phyloP scores from a whole-genome alignment of 2,329 filamentous ascomycete species.

The Fonsecaea monophora region DNA sequence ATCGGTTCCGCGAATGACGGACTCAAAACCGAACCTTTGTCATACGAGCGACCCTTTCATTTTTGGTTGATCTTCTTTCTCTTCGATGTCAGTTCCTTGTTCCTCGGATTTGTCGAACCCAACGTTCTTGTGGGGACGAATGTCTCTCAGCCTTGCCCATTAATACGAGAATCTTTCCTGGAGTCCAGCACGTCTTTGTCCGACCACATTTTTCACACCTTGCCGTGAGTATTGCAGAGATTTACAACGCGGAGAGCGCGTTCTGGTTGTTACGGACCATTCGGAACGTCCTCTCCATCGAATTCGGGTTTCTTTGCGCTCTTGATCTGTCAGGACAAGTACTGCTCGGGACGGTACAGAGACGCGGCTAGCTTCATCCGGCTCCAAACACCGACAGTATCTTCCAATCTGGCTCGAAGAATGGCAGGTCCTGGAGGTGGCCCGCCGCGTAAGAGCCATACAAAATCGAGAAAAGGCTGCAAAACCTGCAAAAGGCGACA shows the following conservation, averaged over 20 bases:
- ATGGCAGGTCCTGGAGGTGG: slow-evolving; percentile 97
- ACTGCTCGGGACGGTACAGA: neutral
- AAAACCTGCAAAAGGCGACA: slow-evolving; percentile 97
- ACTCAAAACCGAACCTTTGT: slow-evolving; percentile 19
- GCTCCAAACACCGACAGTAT: neutral
- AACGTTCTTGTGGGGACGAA: slow-evolving; percentile 22
- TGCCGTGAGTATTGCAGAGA: neutral
- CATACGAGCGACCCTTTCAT: slow-evolving; percentile 19
- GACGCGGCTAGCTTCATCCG: neutral
- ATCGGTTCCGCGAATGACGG: slow-evolving; percentile 24
- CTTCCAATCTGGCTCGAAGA: slow-evolving; percentile 22
- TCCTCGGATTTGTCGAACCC: slow-evolving; percentile 10
- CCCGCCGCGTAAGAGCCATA: slow-evolving; percentile 89
- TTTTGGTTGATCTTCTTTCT: neutral
- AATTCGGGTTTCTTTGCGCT: neutral
- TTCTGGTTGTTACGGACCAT: neutral
- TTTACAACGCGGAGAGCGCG: neutral
- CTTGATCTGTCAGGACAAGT: neutral
- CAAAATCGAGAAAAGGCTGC: slow-evolving; percentile 98
- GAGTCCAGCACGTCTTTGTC: slow-evolving; percentile 15
- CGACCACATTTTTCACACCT: slow-evolving; percentile 10
- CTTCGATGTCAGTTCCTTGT: slow-evolving; percentile 6
- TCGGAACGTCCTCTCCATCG: neutral
- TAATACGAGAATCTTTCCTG: slow-evolving; percentile 29
- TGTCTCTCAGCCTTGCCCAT: slow-evolving; percentile 34